phyloP scores from a whole-genome alignment of 2,329 filamentous ascomycete species.

The Ophiostoma pallidulum region DNA sequence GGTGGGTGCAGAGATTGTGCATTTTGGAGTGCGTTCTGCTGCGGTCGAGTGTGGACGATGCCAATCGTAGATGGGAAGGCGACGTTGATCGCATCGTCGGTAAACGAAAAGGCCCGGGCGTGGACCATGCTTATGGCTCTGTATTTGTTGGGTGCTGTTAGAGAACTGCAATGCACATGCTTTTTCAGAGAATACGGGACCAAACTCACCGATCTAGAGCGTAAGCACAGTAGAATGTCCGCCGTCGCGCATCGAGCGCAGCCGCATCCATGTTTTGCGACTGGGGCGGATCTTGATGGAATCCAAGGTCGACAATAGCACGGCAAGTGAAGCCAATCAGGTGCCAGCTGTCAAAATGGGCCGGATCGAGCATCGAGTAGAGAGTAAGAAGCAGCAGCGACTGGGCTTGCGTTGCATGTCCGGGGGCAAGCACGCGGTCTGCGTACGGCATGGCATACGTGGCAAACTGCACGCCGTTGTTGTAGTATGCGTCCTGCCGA shows the following conservation, averaged over 20 bases:
- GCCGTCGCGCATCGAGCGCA: constrained; percentile 66
- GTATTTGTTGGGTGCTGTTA: neutral
- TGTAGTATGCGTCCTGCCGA: constrained; percentile 55
- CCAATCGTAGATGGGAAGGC: constrained; percentile 52
- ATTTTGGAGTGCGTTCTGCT: neutral
- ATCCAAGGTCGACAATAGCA: constrained; percentile 78
- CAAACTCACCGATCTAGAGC: constrained; percentile 65
- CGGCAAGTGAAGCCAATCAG: constrained; percentile 83
- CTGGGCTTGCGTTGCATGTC: constrained; percentile 77
- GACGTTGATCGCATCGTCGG: constrained; percentile 78
- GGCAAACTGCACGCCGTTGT: constrained; percentile 46
- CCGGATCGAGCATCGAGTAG: constrained; percentile 82
- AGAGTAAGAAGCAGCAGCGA: constrained; percentile 77
- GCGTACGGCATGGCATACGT: constrained; percentile 63
- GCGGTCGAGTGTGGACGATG: neutral
- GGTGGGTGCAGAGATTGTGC: constrained; percentile 23
- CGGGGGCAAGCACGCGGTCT: constrained; percentile 75
- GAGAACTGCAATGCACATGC: neutral
- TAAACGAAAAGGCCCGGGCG: constrained; percentile 83
- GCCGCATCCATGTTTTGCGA: constrained; percentile 58
- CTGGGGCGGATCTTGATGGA: constrained; percentile 81
- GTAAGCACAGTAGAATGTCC: constrained; percentile 86
- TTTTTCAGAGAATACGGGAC: neutral
- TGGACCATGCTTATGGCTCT: constrained; percentile 84
- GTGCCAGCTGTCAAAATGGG: constrained; percentile 91